Evolutionary conservation across 2,329 filamentous ascomycete species (phyloP).

Genomic region (Epichloe festucae): DNA sequence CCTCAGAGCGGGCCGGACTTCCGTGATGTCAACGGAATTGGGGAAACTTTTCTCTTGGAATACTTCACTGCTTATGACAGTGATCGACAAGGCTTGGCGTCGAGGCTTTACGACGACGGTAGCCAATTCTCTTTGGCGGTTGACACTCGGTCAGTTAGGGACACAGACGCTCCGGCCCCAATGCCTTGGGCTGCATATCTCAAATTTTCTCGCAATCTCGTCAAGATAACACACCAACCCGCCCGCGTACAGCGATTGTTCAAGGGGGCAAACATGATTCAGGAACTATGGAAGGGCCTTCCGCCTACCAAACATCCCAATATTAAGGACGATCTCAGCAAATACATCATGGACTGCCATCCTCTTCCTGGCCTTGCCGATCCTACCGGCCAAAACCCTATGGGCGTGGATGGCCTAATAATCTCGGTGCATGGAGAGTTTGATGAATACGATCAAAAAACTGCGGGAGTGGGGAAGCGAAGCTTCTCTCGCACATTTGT

Average conservation of each 20-base stretch:
- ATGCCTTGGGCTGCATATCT: conserved; percentile 64
- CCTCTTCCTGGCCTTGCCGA: conserved; percentile 60
- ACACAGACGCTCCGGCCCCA: conserved; percentile 25
- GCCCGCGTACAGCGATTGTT: conserved; percentile 53
- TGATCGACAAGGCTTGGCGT: conserved; percentile 49
- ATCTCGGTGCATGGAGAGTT: conserved; percentile 76
- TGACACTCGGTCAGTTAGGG: conserved; percentile 46
- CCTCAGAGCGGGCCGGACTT: conserved; percentile 55
- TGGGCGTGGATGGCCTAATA: conserved; percentile 64
- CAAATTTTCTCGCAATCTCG: conserved; percentile 65
- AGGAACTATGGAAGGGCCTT: conserved; percentile 54
- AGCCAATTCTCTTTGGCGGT: conserved; percentile 67
- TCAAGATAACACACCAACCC: conserved; percentile 48
- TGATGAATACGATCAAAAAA: conserved; percentile 52
- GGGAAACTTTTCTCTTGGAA: conserved; percentile 60
- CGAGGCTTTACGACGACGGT: conserved; percentile 60
- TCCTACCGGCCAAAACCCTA: conserved; percentile 45
- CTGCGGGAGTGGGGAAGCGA: conserved; percentile 47
- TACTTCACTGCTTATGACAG: conserved; percentile 66
- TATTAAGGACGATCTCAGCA: conserved; percentile 49
- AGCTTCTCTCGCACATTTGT: conserved; percentile 76
- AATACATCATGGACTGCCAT: conserved; percentile 77
- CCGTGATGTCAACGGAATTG: conserved; percentile 59
- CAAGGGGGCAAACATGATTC: conserved; percentile 51
- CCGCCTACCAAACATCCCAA: conserved; percentile 65